These are phyloP conservation scores for Podaxis pistillaris DNA, from an alignment of 768 basidiomycete genomes.

Conservation along the genomic window DNA sequence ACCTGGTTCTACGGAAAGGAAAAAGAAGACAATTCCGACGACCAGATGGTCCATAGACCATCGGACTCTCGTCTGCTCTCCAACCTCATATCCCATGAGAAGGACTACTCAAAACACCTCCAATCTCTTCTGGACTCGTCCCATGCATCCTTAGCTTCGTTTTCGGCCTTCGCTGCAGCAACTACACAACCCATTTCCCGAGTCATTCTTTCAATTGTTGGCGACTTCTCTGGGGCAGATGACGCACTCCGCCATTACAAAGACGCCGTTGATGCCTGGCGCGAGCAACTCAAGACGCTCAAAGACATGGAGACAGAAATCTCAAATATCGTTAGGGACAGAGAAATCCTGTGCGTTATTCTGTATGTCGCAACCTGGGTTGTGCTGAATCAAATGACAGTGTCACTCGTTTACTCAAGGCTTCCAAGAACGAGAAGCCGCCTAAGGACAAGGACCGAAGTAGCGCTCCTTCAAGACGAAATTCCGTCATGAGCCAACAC, in stretches of 20 bases:
- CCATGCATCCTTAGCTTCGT: conserved; percentile 58
- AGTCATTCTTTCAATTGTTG: conserved; percentile 55
- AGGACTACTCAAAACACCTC: conserved; percentile 67
- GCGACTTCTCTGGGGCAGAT: conserved; percentile 60
- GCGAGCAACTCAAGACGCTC: conserved; percentile 54
- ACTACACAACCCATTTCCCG: conserved; percentile 54
- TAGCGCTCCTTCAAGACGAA: conserved; percentile 35
- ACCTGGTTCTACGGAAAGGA: conserved; percentile 1
- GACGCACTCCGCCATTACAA: conserved; percentile 66
- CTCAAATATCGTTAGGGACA: conserved; percentile 63
- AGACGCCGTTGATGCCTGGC: conserved; percentile 62
- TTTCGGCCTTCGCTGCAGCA: conserved; percentile 72
- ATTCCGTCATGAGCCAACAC: conserved; percentile 32
- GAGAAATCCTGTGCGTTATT: conserved; percentile 74
- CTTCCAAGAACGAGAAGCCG: conserved; percentile 53
- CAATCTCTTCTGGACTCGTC: conserved; percentile 55
- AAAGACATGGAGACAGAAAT: conserved; percentile 75
- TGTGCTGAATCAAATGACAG: conserved; percentile 32
- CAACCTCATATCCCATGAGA: conserved; percentile 68
- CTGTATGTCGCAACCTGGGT: background rate
- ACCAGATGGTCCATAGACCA: conserved; percentile 66
- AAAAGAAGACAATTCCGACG: background rate
- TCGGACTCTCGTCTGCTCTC: conserved; percentile 70
- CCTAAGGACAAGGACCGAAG: conserved; percentile 20
- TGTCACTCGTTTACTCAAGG: conserved; percentile 77